These are phyloP conservation scores for Astragalus membranaceus DNA, from an alignment of 306 rosid species.

Conservation along the genomic window DNA sequence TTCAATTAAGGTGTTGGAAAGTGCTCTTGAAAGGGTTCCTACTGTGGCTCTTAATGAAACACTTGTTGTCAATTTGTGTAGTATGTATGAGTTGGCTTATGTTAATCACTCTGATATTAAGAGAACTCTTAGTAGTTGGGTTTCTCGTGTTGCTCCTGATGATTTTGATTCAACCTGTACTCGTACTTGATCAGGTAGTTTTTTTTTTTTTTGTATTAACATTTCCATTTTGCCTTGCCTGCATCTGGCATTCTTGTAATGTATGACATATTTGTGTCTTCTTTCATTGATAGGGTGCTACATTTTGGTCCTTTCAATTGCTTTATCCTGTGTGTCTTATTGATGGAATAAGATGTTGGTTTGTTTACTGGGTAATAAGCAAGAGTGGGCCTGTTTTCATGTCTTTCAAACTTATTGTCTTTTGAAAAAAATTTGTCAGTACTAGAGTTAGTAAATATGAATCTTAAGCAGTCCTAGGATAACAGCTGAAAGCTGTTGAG, in stretches of 20 bases:
- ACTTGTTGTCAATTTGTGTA: constrained; percentile 76
- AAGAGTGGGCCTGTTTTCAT: no score
- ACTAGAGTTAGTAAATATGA: not conserved
- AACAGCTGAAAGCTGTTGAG: not conserved
- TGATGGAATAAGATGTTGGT: not conserved
- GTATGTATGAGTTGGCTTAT: constrained; percentile 95
- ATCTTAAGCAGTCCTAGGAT: not conserved
- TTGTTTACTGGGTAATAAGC: no score
- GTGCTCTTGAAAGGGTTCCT: constrained; percentile 84
- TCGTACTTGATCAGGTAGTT: constrained; percentile 57
- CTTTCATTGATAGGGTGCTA: not conserved
- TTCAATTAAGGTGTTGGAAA: constrained; percentile 83
- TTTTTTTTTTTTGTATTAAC: not conserved
- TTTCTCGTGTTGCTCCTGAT: constrained; percentile 92
- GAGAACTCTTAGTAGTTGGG: constrained; percentile 89
- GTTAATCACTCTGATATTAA: constrained; percentile 88
- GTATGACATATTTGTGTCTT: constrained; percentile 10
- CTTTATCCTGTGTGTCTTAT: not conserved
- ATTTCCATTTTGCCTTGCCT: not conserved
- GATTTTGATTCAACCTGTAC: constrained; percentile 81
- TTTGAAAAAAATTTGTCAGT: not conserved
- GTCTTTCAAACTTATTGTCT: not conserved
- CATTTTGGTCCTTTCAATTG: not conserved
- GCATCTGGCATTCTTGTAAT: constrained; percentile 7
- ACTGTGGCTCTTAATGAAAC: constrained; percentile 84